Base-by-base conservation (phyloP, 1,284 basidiomycete species). In the Tilletiopsis washingtonensis region DNA sequence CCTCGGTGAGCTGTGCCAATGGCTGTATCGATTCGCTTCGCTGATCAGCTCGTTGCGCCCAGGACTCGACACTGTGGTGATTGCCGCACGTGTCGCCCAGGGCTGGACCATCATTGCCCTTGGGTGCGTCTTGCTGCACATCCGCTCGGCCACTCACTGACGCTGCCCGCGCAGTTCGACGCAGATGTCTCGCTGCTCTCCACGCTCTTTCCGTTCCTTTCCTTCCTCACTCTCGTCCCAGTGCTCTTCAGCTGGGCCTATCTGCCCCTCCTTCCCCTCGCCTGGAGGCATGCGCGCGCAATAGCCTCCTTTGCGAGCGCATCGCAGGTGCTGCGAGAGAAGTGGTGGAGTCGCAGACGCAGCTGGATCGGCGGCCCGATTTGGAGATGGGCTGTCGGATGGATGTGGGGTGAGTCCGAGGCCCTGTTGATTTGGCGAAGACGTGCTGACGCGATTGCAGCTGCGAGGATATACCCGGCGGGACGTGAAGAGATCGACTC, bases 91-190 rank as follows among this genome's bases (percentile, higher is more conserved):
- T 51, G 49, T 26, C 27, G 43, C 9, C 24, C 43, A 11, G 49
- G 41, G 17, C 25, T 51, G 4, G 49, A 51, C n/a, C 49, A 51
- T 20, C 49, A 51, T n/a, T 51, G 49, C 26, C 44, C 43, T 9
- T 51, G 49, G 49, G 43, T 45, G 6, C n/a, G 43, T 32, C 12
- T 34, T 5, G 32, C 17, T 34, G 12, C 17, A 1, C 32, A 11
- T 17, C 32, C 12, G 32, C 32, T 34, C 17, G 17, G 32, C 32
- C 3, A 12, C 32, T 34, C 12, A 34, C 32, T 3, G 32, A 2
- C 12, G 12, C 12, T 17, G 7, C 27, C 27, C 20, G 29, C n/a
- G 1, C 26, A 45, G 43, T 51, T 51, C 40, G 43, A 51, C 26
- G 49, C 49, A 19, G 49, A 51, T 26, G 27, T 51, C 9, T 21